Conservation (phyloP, 345 rosid species). For the Eucalyptus albens region DNA sequence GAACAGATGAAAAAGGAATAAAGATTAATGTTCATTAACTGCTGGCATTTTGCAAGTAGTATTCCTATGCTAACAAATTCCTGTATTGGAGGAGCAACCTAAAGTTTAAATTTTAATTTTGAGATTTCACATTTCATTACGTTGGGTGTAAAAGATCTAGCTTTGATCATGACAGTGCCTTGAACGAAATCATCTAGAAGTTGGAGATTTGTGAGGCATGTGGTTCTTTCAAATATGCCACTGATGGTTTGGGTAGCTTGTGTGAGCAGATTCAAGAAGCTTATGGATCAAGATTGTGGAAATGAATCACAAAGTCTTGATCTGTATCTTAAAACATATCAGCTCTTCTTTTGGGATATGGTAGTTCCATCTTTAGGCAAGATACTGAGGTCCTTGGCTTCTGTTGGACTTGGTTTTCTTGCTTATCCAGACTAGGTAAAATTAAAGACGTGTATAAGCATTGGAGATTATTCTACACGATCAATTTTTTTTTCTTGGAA, state of each 20-base stretch:
- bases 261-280: background rate
- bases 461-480: background rate
- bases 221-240: background rate
- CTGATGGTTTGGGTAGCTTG: background rate
- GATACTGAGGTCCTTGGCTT: background rate
- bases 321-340: background rate
- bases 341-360: background rate
- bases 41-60: background rate
- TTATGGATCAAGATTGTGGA: background rate
- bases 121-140: background rate
- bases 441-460: background rate
- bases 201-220: background rate
- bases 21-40: background rate
- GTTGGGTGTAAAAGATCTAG: background rate
- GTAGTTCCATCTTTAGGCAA: background rate
- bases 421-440: background rate
- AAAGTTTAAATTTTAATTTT: background rate
- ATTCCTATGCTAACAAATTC: background rate
- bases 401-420: background rate
- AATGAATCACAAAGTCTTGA: background rate
- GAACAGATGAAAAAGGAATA: background rate
- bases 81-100: background rate
- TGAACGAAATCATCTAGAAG: background rate
- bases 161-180: background rate
- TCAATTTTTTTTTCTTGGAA: background rate